Percentiles rank a stretch among this genome's conserved stretches.
phyloP scores from a whole-genome alignment of 2,329 filamentous ascomycete genomes.

The Cladophialophora yegresii region DNA sequence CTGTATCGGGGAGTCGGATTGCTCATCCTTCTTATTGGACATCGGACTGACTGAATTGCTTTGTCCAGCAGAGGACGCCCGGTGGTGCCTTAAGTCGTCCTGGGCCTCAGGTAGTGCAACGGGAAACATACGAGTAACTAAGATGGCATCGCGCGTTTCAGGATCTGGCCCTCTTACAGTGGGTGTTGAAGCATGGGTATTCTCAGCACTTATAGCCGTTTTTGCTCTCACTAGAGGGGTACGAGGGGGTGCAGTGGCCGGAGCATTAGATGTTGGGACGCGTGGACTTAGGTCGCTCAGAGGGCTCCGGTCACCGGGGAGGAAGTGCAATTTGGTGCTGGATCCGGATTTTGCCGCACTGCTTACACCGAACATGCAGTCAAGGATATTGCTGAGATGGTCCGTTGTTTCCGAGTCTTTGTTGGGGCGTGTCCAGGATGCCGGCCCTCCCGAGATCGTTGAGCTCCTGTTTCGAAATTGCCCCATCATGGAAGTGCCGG shows the following conservation, averaged over 20 bases:
- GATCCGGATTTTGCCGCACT: slow-evolving; percentile 60
- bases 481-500: slow-evolving; percentile 43
- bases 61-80: slow-evolving; percentile 24
- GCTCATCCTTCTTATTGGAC: slow-evolving; percentile 9
- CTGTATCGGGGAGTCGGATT: slow-evolving; percentile 24
- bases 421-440: slow-evolving; percentile 43
- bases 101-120: slow-evolving; percentile 54
- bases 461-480: slow-evolving; percentile 50
- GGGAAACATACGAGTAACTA: slow-evolving; percentile 62
- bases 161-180: slow-evolving; percentile 43
- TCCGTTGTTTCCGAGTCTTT: slow-evolving; percentile 44
- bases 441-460: slow-evolving; percentile 45
- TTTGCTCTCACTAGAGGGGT: slow-evolving; percentile 21
- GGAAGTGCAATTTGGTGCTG: slow-evolving; percentile 62
- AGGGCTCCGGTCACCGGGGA: slow-evolving; percentile 39
- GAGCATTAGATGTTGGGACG: slow-evolving; percentile 20
- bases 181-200: slow-evolving; percentile 9
- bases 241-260: slow-evolving; percentile 31
- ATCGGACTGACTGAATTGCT: slow-evolving; percentile 9
- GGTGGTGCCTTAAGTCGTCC: slow-evolving; percentile 37
- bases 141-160: slow-evolving; percentile 52
- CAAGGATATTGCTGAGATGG: slow-evolving; percentile 55
- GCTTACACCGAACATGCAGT: slow-evolving; percentile 63
- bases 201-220: slow-evolving; percentile 30
- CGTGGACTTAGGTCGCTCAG: slow-evolving; percentile 20